Conservation (phyloP, 495 filamentous ascomycete genomes). For the Jackrogersella multiformis region DNA sequence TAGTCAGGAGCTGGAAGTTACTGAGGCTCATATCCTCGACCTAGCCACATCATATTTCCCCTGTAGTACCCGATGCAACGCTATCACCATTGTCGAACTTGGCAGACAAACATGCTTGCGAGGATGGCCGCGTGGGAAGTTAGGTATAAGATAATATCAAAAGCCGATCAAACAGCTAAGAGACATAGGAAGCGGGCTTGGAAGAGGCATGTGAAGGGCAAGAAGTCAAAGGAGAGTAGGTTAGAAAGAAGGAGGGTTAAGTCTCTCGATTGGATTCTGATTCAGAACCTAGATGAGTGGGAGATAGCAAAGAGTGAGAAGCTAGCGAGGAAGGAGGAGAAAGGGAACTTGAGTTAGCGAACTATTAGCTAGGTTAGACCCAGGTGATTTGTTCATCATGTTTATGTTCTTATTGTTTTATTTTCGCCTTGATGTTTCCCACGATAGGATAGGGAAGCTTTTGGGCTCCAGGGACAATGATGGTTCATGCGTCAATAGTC, state of each 20-base stretch:
- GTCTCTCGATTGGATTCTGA: slow-evolving; percentile 38
- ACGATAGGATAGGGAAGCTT: too few relatives aligned
- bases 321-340: slow-evolving; percentile 29
- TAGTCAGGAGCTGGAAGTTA: background rate
- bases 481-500: too few relatives aligned
- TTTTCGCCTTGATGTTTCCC: too few relatives aligned
- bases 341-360: background rate
- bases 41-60: slow-evolving; percentile 22
- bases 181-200: slow-evolving; percentile 25
- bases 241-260: slow-evolving; percentile 21
- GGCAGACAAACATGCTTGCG: slow-evolving; percentile 29
- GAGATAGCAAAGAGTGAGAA: slow-evolving; percentile 28
- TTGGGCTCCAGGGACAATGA: too few relatives aligned
- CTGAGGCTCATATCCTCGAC: slow-evolving; percentile 25
- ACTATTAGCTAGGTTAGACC: background rate
- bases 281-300: slow-evolving; percentile 39
- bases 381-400: background rate
- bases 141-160: slow-evolving; percentile 29
- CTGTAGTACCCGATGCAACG: background rate
- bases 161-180: slow-evolving; percentile 23
- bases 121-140: slow-evolving; percentile 40
- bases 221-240: slow-evolving; percentile 32
- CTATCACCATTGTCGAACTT: slow-evolving; percentile 25
- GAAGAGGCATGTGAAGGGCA: slow-evolving; percentile 41
- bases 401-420: background rate